These are phyloP conservation scores for Cytauxzoon felis DNA, from an alignment of 169 alveolate species.

Conservation along the genomic window DNA sequence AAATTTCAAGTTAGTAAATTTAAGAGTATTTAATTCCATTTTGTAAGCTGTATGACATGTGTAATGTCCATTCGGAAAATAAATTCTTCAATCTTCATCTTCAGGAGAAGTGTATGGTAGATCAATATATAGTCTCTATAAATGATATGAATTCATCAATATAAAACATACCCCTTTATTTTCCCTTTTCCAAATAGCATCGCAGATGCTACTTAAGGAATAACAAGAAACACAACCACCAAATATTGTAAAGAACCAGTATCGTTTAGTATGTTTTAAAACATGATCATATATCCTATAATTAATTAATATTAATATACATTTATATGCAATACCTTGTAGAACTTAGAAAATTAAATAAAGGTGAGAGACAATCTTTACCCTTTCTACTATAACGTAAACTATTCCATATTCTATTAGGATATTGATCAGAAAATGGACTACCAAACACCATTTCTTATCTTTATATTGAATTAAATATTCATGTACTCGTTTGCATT, in stretches of 20 bases:
- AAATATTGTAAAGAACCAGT: constrained; percentile 52
- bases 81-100: constrained; percentile 7
- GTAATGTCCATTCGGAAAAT: no score
- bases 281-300: constrained; percentile 59
- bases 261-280: constrained; percentile 54
- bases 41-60: no score
- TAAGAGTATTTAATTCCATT: no score
- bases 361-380: constrained; percentile 39
- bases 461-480: no score
- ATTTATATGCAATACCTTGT: constrained; percentile 24
- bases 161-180: constrained; percentile 59
- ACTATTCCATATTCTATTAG: constrained; percentile 44
- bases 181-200: constrained; percentile 42
- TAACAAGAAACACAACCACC: constrained; percentile 57
- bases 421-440: constrained; percentile 57
- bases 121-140: constrained; percentile 51
- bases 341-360: constrained; percentile 12
- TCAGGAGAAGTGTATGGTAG: constrained; percentile 39
- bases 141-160: no score
- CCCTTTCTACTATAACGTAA: constrained; percentile 51
- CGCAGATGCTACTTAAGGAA: constrained; percentile 50
- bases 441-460: constrained; percentile 64
- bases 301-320: background rate
- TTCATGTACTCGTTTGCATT: no score
- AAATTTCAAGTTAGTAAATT: no score